Percentiles rank a stretch among this genome's conserved stretches.
Evolutionary conservation across 306 rosid species (phyloP).

Genomic region (Trifolium fragiferum): DNA sequence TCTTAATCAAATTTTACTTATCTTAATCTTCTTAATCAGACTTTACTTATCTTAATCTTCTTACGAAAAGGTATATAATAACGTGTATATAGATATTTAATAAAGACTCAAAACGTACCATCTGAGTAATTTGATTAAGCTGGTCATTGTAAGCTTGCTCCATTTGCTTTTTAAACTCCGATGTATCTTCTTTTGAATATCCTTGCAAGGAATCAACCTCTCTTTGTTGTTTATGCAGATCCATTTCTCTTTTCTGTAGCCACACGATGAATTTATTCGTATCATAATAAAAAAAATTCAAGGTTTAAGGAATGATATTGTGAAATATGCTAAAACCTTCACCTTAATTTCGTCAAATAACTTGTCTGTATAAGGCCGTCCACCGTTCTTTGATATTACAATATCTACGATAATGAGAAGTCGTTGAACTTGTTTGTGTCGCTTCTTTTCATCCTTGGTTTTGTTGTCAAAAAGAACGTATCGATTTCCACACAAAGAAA

Average conservation of each 20-base stretch:
- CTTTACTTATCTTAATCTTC: no score
- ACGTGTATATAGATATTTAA: no score
- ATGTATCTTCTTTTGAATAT: slow-evolving; percentile 50
- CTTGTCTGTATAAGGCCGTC: slow-evolving; percentile 72
- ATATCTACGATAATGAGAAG: slow-evolving; percentile 64
- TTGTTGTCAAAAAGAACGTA: slow-evolving; percentile 83
- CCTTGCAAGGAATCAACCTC: slow-evolving; percentile 62
- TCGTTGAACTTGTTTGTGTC: slow-evolving; percentile 58
- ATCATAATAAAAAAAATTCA: not conserved
- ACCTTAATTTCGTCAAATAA: slow-evolving; percentile 78
- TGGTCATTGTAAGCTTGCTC: slow-evolving; percentile 65
- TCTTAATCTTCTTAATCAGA: no score
- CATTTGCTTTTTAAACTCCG: slow-evolving; percentile 57
- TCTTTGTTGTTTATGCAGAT: slow-evolving; percentile 61
- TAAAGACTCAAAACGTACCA: slow-evolving; percentile 55
- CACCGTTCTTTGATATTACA: slow-evolving; percentile 61
- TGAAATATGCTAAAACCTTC: not conserved
- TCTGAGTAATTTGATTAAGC: slow-evolving; percentile 77
- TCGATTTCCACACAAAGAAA: slow-evolving; percentile 66
- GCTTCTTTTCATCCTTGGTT: slow-evolving; percentile 74
- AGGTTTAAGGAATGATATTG: not conserved
- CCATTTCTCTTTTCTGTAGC: slow-evolving; percentile 62
- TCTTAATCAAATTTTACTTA: no score
- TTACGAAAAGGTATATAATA: no score
- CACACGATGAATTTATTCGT: slow-evolving; percentile 32